Base-by-base conservation (phyloP, 164 flowering plant genomes). In the Chimonanthus salicifolius region DNA sequence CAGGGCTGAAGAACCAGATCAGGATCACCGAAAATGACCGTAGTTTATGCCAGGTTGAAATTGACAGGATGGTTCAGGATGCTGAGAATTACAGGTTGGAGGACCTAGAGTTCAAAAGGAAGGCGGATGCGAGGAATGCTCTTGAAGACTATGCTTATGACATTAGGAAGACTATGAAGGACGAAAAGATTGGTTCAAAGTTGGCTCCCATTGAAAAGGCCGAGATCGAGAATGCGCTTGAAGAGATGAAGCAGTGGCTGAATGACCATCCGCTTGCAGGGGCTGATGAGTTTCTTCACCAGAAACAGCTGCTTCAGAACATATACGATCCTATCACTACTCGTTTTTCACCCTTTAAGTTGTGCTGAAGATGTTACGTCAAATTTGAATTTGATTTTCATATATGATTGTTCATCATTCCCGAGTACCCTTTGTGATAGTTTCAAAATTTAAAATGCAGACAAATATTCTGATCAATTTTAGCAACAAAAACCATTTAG, bases 11-110 rank as follows among this genome's bases (percentile, higher is more conserved):
- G 81, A 85, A 85, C 81, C 79, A 84, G 81, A 88, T 88, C 68
- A 87, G 85, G 3, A 88, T 88, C 66, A 85, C 89, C 16, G 86
- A 82, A 21, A 87, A 85, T 81, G 83, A 83, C 78, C 87, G 90
- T 2, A 82, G 92, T 69, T 64, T 88, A 78, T 81, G 86, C 21
- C 81, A 87, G 81, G 87, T 84, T 2, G 88, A 87, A 54, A 87
- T 87, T n/a, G 86, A 85, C 76, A 88, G 78, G 78, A 81, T 88
- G 90, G 85, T 88, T 0, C 83, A 80, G 62, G 86, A 85, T 44
- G 89, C 89, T 0, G 90, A 87, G 76, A 83, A 79, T 78, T 88
- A 87, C 84, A 87, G 80, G 78, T 74, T 82, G 0, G 89, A 88
- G 79, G 92, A 88, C 60, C 88, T 87, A 77, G 83, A 83, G 69